Evolutionary conservation across 2,329 filamentous ascomycete species (phyloP).

Genomic region (Ilyonectria mors-panacis): DNA sequence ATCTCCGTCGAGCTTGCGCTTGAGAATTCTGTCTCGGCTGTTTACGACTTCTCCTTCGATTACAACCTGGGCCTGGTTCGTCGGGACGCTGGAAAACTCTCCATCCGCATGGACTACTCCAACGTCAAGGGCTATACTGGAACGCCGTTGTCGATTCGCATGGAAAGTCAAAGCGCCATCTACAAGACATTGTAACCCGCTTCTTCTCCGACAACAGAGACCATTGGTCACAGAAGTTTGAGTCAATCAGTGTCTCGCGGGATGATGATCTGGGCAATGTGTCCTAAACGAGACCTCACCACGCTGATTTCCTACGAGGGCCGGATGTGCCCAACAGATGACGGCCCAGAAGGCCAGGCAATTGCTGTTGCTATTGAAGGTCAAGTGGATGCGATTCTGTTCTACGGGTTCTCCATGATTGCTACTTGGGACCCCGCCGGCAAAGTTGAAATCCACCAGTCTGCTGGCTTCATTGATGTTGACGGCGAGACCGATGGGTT

Average conservation of each 20-base stretch:
- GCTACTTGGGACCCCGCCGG: neutral
- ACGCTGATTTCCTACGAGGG: too few relatives aligned
- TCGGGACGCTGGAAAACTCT: neutral
- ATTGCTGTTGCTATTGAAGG: neutral
- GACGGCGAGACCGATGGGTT: neutral
- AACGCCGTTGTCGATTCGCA: neutral
- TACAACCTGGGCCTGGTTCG: neutral
- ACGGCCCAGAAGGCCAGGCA: neutral
- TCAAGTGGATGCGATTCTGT: neutral
- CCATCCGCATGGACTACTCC: neutral
- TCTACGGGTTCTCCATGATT: conserved; percentile 5
- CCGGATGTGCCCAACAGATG: too few relatives aligned
- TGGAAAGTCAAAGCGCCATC: neutral
- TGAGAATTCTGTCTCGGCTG: neutral
- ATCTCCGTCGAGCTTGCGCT: too few relatives aligned
- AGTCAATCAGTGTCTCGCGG: too few relatives aligned
- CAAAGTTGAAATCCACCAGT: too few relatives aligned
- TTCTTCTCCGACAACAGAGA: neutral
- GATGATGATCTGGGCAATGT: too few relatives aligned
- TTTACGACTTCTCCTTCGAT: conserved; percentile 23
- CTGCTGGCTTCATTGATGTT: too few relatives aligned
- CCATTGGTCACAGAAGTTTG: too few relatives aligned
- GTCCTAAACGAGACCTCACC: too few relatives aligned
- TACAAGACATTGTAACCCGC: neutral
- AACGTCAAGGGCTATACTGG: neutral